Evolutionary conservation across 768 basidiomycete species (phyloP).

Genomic region (Amanita muscaria): DNA sequence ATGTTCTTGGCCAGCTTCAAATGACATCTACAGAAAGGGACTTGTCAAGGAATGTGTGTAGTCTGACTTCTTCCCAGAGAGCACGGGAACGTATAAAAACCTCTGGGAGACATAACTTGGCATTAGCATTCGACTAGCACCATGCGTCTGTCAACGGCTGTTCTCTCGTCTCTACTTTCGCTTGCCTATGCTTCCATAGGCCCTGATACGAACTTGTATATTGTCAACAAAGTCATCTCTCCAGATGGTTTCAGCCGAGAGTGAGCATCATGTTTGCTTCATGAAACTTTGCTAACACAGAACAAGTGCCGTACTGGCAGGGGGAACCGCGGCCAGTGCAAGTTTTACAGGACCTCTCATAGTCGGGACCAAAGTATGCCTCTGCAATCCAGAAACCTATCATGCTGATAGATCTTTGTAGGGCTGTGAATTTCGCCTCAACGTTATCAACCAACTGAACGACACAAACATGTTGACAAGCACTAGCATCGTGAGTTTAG

Average conservation of each 20-base stretch:
- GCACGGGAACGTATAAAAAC: too few relatives aligned
- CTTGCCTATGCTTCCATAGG: too few relatives aligned
- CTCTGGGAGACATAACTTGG: too few relatives aligned
- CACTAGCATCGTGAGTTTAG: constrained; percentile 23
- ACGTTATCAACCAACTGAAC: constrained; percentile 30
- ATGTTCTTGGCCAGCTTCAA: too few relatives aligned
- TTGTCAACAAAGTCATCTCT: constrained; percentile 21
- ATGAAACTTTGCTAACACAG: too few relatives aligned
- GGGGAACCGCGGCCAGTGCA: constrained; percentile 7
- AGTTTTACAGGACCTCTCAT: constrained; percentile 35
- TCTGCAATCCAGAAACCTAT: neutral
- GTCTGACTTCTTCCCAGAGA: too few relatives aligned
- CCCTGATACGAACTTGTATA: constrained; percentile 14
- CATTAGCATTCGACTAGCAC: too few relatives aligned
- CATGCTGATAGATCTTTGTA: neutral
- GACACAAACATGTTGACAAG: constrained; percentile 31
- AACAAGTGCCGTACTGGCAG: constrained; percentile 9
- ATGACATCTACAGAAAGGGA: too few relatives aligned
- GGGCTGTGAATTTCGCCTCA: constrained; percentile 30
- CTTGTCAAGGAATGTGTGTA: too few relatives aligned
- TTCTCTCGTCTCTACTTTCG: neutral
- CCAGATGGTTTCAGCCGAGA: too few relatives aligned
- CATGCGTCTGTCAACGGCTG: neutral
- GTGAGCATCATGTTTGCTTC: too few relatives aligned
- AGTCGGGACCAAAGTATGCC: constrained; percentile 14